Conservation (phyloP, 202 grass and related monocot genomes). For the Setaria italica region DNA sequence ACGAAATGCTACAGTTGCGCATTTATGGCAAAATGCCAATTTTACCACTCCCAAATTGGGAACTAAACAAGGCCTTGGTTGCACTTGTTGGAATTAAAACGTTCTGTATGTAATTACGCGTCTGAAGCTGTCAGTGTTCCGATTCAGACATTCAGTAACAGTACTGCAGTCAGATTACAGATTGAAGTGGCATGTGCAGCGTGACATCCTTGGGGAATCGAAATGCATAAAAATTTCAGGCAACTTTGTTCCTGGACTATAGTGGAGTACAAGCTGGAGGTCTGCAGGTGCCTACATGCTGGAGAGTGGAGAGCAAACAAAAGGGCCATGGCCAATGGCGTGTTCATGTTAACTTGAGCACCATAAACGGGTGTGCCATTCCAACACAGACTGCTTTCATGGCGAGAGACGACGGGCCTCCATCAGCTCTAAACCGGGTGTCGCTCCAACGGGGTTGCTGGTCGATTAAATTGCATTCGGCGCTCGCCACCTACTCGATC, state of each 20-base stretch:
- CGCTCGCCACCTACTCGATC: constrained; percentile 56
- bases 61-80: no score
- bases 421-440: constrained; percentile 50
- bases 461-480: constrained; percentile 55
- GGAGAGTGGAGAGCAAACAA: background rate
- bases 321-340: no score
- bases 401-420: constrained; percentile 12
- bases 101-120: background rate
- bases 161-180: background rate
- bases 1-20: no score
- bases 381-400: constrained; percentile 17
- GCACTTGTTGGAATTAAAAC: background rate
- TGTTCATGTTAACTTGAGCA: background rate
- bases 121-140: background rate
- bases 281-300: no score
- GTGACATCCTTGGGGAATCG: background rate
- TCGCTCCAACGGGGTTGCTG: background rate
- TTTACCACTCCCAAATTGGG: no score
- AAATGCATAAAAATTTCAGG: background rate
- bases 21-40: no score
- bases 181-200: background rate
- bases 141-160: background rate
- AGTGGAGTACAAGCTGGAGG: background rate
- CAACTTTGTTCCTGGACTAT: background rate
- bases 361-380: background rate